Evolutionary conservation across 2,329 filamentous ascomycete species (phyloP), one percentile per base, ranked within the genome.

Genomic region (Helotiales sp.): DNA sequence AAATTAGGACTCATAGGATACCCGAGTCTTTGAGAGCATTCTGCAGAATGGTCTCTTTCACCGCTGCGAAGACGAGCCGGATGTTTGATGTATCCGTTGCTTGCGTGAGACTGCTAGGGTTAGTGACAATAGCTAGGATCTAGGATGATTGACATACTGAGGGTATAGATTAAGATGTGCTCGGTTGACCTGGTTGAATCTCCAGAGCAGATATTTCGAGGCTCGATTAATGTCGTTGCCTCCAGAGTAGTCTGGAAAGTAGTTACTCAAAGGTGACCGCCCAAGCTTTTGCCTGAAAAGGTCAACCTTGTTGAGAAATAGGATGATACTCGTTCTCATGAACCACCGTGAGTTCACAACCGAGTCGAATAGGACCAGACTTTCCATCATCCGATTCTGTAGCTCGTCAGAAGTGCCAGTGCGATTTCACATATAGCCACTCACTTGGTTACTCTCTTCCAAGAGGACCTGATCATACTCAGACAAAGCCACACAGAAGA

Each of bases 331-430:
- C 12, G 95, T 99, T 67, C 95, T 83, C 89, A 98, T 96, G 76
- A 99, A 99, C 95, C 95, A 99, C 67, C 95, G 83, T 30, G 95
- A 98, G 76, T 99, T 99, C 67, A 99, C 95, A 4, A 99, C 95
- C 1, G 93, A 98, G 75, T 99, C 95, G 73, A 99, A 99, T 4
- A 99, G 82, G 15, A 98, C 85, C 52, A 99, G 76, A 71, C 92
- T 96, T 75, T 99, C 95, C 91, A 98, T 96, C 95, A 99, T 99
- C 62, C 95, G 95, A 74, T 99, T 99, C 91, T 96, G 66, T 40
- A 58, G 67, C 47, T 33, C 51, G 53, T 66, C 56, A 70, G 63
- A 30, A 38, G 19, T 25, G n/a, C 47, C 24, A 27, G 50, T 6
- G 36, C 13, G 17, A 49, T 17, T 3, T 17, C 17, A 19, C 15